Conservation (phyloP, 208 protist genomes). For the Acanthamoeba triangularis region DNA sequence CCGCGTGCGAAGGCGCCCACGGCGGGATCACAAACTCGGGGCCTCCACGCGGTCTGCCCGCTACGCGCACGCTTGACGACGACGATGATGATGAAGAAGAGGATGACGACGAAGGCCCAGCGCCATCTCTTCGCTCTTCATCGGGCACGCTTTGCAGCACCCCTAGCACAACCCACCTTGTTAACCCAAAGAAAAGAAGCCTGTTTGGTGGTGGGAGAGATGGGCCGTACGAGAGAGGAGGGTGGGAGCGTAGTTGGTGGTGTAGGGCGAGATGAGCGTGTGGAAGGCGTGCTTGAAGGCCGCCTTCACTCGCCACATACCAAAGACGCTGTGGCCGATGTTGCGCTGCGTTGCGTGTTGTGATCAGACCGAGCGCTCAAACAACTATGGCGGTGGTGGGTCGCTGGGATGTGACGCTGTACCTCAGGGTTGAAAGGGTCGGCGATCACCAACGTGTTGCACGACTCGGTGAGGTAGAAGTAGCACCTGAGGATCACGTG, state of each 20-base stretch:
- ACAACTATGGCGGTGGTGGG: neutral
- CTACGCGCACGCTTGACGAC: neutral
- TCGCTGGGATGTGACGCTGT: neutral
- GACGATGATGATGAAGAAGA: neutral
- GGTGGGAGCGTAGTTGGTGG: constrained; percentile 65
- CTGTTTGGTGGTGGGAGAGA: neutral
- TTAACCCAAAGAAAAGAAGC: too few species aligned
- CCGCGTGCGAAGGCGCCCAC: constrained; percentile 63
- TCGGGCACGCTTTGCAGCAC: constrained; percentile 9
- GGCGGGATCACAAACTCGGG: constrained; percentile 30
- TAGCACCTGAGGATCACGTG: constrained; percentile 1
- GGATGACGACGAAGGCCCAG: neutral
- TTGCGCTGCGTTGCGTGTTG: neutral
- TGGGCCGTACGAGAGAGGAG: constrained; percentile 16
- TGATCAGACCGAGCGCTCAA: neutral
- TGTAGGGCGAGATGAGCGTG: constrained; percentile 70
- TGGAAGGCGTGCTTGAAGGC: constrained; percentile 70
- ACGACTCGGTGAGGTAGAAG: constrained; percentile 65
- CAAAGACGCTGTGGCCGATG: constrained; percentile 75
- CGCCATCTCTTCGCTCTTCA: neutral
- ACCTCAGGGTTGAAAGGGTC: constrained; percentile 74
- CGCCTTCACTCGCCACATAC: constrained; percentile 74
- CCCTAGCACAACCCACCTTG: neutral
- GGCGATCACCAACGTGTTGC: constrained; percentile 72
- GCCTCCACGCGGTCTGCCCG: neutral